A percentile compares a stretch with the other conserved stretches of the same genome.
These are phyloP conservation scores for Ochromonadaceae sp. DNA, from an alignment of 352 stramenopile species.

Conservation along the genomic window DNA sequence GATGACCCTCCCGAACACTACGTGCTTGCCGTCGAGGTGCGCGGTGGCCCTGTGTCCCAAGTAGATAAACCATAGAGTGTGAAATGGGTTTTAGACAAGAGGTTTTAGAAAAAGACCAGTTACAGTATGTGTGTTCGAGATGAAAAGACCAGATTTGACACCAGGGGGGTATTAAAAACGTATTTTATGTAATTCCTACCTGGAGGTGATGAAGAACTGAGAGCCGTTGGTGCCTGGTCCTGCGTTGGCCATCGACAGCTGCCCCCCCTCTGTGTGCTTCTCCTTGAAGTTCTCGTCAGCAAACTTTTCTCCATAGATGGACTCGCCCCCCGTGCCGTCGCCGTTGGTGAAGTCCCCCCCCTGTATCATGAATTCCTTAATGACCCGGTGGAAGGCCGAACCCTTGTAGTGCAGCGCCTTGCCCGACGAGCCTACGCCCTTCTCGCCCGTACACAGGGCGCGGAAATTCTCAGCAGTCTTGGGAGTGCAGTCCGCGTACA, in stretches of 20 bases:
- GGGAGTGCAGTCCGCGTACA: slow-evolving; percentile 84
- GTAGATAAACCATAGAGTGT: background rate
- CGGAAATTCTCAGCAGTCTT: slow-evolving; percentile 98
- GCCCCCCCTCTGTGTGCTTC: slow-evolving; percentile 60
- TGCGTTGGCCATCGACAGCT: slow-evolving; percentile 92
- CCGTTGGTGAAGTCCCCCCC: slow-evolving; percentile 80
- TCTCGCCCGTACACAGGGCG: slow-evolving; percentile 88
- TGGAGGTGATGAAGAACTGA: slow-evolving; percentile 98
- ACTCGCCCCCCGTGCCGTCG: slow-evolving; percentile 76
- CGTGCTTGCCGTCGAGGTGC: slow-evolving; percentile 95
- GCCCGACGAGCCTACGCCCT: slow-evolving; percentile 53
- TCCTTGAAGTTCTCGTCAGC: slow-evolving; percentile 85
- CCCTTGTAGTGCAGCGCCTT: slow-evolving; percentile 91
- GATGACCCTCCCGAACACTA: slow-evolving; percentile 96
- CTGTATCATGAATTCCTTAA: slow-evolving; percentile 95
- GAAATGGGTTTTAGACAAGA: background rate
- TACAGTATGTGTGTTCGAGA: no score
- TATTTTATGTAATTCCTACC: no score
- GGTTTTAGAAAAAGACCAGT: slow-evolving; percentile 34
- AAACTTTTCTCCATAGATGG: slow-evolving; percentile 86
- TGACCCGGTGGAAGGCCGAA: slow-evolving; percentile 89
- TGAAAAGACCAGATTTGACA: no score
- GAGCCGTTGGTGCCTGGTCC: slow-evolving; percentile 88
- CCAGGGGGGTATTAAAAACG: no score
- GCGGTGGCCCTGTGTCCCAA: slow-evolving; percentile 54